A percentile compares a stretch with the other conserved stretches of the same genome.
Conservation (phyloP, 192 early-diverging fungal species). For the Coemansia sp. region DNA sequence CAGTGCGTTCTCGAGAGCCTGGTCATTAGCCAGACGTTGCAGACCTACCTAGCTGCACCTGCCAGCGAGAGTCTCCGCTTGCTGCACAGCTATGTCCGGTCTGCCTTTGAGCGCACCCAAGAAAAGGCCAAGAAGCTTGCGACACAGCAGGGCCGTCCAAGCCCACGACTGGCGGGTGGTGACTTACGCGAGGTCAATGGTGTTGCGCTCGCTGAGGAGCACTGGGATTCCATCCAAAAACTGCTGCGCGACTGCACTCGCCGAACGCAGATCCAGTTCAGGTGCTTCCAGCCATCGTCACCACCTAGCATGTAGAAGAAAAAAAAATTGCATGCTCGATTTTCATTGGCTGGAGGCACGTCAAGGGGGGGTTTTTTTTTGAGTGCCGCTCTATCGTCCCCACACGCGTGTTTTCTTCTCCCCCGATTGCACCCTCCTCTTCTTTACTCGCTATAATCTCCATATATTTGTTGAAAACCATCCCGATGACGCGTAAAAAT, state of each 20-base stretch:
- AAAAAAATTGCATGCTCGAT: background rate
- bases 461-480: background rate
- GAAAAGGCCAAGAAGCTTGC: constrained; percentile 41
- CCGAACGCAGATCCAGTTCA: constrained; percentile 66
- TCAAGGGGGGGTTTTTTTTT: background rate
- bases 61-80: constrained; percentile 69
- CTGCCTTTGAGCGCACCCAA: constrained; percentile 56
- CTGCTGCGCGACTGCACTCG: constrained; percentile 59
- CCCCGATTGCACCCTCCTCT: background rate
- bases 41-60: constrained; percentile 69
- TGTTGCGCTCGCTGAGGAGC: constrained; percentile 28
- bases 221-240: constrained; percentile 53
- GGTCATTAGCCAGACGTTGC: constrained; percentile 82
- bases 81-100: constrained; percentile 75
- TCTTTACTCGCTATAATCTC: background rate
- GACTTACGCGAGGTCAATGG: constrained; percentile 29
- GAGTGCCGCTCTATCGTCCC: background rate
- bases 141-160: constrained; percentile 27
- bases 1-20: constrained; percentile 94
- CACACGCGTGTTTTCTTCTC: background rate
- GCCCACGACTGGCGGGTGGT: constrained; percentile 26
- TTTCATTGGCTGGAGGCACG: background rate
- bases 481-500: constrained; percentile 14
- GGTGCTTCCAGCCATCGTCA: constrained; percentile 57
- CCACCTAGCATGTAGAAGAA: background rate